Base-by-base conservation (phyloP, 257 asterid genomes). In the Ballota nigra region DNA sequence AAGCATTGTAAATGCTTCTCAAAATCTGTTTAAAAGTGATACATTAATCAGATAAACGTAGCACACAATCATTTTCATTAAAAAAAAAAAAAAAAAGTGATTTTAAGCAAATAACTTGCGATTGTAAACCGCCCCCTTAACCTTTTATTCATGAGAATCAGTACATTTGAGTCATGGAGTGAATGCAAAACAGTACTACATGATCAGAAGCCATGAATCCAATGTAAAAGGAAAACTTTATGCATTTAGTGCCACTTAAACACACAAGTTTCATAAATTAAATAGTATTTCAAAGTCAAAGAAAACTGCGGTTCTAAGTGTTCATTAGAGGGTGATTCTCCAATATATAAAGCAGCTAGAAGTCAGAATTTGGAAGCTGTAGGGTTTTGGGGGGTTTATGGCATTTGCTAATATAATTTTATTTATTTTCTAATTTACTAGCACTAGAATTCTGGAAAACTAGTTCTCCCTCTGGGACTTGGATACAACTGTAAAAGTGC, bases 371-470 rank as follows among this genome's bases (percentile, higher is more conserved):
- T 43, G 57, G 11, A 51, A 51, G 10, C 12, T 51, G 57, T n/a
- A 23, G n/a, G 22, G 16, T 45, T 45, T n/a, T 15, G 19, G 53
- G 53, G 53, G 8, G 22, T 16, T 49, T 49, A 18, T 49, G 22
- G 20, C 55, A 47, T n/a, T 49, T 49, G 18, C 51, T 43, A 43
- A 43, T 43, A 43, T 16, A n/a, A 18, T 16, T 0, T 11, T 26
- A 7, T 5, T 19, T 51, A 2, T 16, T 19, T 19, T 16, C 49
- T 41, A 11, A 3, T 41, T 41, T 11, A 41, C n/a, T 41, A 41
- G 47, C 47, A 40, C 47, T 40, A 10, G 36, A 60, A 60, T 28
- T 19, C 24, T 38, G 69, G 67, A 76, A 76, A 62, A 13, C 60
- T 11, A 66, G 61, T n/a, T 16, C 29, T 33, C 26, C 19, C 7